A percentile compares a stretch with the other conserved stretches of the same genome.
Conservation (phyloP, 495 filamentous ascomycete genomes). For the Penicillium pancosmium region DNA sequence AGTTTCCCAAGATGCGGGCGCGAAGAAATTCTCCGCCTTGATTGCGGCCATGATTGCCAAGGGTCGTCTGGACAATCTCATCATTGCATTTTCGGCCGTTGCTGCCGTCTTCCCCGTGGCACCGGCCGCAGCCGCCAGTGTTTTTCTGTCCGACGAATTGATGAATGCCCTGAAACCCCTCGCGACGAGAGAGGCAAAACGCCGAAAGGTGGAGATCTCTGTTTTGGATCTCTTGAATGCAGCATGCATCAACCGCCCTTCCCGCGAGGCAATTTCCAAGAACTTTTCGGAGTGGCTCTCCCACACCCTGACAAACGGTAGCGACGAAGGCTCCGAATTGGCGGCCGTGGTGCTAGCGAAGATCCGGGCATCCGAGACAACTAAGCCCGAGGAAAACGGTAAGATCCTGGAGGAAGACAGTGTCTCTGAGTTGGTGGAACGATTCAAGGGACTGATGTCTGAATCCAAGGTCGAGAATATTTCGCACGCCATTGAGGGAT, state of each 20-base stretch:
- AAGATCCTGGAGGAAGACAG: slow-evolving; percentile 50
- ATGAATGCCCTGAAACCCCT: slow-evolving; percentile 67
- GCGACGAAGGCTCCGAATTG: slow-evolving; percentile 63
- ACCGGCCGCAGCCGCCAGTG: slow-evolving; percentile 63
- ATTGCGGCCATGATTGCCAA: slow-evolving; percentile 58
- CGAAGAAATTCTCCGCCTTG: slow-evolving; percentile 65
- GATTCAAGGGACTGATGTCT: slow-evolving; percentile 77
- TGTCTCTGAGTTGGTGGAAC: slow-evolving; percentile 71
- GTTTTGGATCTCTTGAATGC: slow-evolving; percentile 86
- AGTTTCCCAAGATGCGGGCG: slow-evolving; percentile 67
- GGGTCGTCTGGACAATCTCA: slow-evolving; percentile 59
- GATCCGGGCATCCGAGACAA: slow-evolving; percentile 55
- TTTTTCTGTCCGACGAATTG: slow-evolving; percentile 88
- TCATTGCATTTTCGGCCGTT: slow-evolving; percentile 85
- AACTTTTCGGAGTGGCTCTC: slow-evolving; percentile 83
- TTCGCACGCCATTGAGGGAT: slow-evolving; percentile 81
- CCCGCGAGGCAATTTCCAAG: slow-evolving; percentile 76
- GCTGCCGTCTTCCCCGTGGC: slow-evolving; percentile 84
- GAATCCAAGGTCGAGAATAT: slow-evolving; percentile 57
- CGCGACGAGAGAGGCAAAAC: slow-evolving; percentile 73
- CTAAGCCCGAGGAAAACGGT: slow-evolving; percentile 38
- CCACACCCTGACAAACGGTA: slow-evolving; percentile 69
- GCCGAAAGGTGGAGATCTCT: slow-evolving; percentile 75
- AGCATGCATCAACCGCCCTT: slow-evolving; percentile 79
- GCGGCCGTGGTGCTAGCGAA: slow-evolving; percentile 89